A percentile compares a stretch with the other conserved stretches of the same genome.
Conservation (phyloP, 1,139 yeast genomes). For the Ashbya aceris region DNA sequence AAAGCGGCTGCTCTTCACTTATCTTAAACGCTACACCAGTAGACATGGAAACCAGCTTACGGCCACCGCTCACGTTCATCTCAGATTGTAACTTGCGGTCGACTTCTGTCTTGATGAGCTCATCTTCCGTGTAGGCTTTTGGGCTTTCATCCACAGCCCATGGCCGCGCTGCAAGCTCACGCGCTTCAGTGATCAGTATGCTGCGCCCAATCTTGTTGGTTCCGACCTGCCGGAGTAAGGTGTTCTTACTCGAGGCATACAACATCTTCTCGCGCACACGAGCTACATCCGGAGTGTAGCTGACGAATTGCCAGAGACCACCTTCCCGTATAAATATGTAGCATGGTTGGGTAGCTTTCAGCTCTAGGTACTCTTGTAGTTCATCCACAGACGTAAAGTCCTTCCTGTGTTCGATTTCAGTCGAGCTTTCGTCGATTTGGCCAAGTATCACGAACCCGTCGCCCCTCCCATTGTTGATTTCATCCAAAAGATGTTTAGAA, state of each 20-base stretch:
- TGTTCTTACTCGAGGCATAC: slow-evolving; percentile 82
- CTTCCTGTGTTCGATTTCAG: slow-evolving; percentile 37
- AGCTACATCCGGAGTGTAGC: slow-evolving; percentile 82
- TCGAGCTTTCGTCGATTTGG: slow-evolving; percentile 34
- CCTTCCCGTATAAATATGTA: slow-evolving; percentile 47
- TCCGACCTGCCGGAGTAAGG: slow-evolving; percentile 65
- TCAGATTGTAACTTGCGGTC: slow-evolving; percentile 19
- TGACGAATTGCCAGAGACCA: slow-evolving; percentile 46
- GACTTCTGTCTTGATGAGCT: slow-evolving; percentile 31
- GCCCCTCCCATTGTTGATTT: slow-evolving; percentile 13
- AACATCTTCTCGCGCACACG: slow-evolving; percentile 82
- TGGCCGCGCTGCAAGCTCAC: slow-evolving; percentile 49
- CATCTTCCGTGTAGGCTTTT: slow-evolving; percentile 49
- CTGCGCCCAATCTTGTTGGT: slow-evolving; percentile 50
- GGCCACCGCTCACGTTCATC: not conserved
- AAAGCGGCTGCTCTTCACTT: slow-evolving; percentile 14
- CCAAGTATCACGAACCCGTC: slow-evolving; percentile 32
- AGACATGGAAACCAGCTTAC: slow-evolving; percentile 3
- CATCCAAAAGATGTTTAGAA: slow-evolving; percentile 34
- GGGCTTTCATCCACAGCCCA: slow-evolving; percentile 31
- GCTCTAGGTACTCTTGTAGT: slow-evolving; percentile 19
- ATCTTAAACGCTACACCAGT: slow-evolving; percentile 7
- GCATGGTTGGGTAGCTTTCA: slow-evolving; percentile 43
- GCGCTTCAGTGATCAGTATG: slow-evolving; percentile 47
- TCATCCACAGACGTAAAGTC: slow-evolving; percentile 31